These are phyloP conservation scores for Suillus subluteus DNA, from an alignment of 768 basidiomycete species.

Conservation along the genomic window DNA sequence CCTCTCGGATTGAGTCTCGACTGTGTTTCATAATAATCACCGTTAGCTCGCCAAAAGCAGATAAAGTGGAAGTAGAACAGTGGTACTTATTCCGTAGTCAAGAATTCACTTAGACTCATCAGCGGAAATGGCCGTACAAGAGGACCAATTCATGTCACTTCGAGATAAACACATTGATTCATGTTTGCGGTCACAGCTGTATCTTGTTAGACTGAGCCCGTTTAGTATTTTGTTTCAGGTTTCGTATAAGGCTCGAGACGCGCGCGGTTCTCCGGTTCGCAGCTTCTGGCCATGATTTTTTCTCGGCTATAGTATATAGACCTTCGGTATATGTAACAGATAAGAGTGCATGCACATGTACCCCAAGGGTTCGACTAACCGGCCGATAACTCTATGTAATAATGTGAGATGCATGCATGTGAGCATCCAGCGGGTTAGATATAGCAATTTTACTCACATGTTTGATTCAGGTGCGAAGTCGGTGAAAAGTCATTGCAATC, in stretches of 20 bases:
- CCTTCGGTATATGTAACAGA: constrained; percentile 8
- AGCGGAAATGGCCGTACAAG: background rate
- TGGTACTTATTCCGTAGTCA: background rate
- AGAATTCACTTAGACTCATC: background rate
- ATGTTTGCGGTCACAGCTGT: background rate
- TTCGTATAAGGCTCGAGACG: background rate
- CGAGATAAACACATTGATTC: background rate
- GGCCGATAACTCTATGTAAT: background rate
- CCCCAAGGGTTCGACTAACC: background rate
- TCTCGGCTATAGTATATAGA: background rate
- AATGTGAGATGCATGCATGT: background rate
- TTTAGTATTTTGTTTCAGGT: background rate
- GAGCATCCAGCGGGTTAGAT: background rate
- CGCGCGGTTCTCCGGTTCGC: background rate
- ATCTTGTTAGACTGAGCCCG: background rate
- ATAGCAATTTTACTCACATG: constrained; percentile 1
- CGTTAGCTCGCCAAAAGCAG: background rate
- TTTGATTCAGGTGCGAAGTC: background rate
- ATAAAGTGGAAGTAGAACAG: constrained; percentile 1
- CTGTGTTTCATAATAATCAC: background rate
- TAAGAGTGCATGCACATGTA: background rate
- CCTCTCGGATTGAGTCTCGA: background rate
- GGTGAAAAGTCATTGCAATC: background rate
- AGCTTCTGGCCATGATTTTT: background rate
- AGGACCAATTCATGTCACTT: background rate